Percentiles rank a stretch among this genome's conserved stretches.
Conservation (phyloP, 2,329 filamentous ascomycete species). For the Claviceps sorghi region DNA sequence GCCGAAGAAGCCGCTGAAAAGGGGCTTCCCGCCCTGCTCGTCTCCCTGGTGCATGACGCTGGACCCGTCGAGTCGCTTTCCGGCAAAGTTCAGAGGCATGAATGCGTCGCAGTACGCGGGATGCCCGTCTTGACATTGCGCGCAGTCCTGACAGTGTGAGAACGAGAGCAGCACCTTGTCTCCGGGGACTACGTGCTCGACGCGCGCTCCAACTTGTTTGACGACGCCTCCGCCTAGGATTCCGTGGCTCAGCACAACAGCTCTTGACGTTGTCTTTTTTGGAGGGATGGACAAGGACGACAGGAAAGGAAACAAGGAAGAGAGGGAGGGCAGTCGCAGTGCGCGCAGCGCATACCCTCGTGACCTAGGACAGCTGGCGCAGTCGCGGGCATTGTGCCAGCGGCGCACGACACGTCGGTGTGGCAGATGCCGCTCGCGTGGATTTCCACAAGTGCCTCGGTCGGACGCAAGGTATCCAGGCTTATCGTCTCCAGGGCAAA, state of each 20-base stretch:
- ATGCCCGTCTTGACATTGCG: neutral
- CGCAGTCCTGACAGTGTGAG: neutral
- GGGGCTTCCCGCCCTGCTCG: neutral
- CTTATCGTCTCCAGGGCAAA: neutral
- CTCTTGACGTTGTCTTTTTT: neutral
- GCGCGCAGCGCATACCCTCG: neutral
- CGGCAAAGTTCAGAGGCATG: neutral
- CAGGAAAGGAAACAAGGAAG: neutral
- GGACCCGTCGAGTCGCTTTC: neutral
- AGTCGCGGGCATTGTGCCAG: neutral
- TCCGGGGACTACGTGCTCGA: neutral
- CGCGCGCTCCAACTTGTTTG: neutral
- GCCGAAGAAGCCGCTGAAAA: conserved; percentile 17
- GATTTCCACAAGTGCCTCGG: neutral
- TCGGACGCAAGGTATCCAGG: neutral
- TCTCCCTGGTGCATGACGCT: neutral
- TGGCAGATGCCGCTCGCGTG: conserved; percentile 2
- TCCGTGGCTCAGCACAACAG: neutral
- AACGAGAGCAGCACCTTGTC: conserved; percentile 1
- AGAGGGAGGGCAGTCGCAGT: no score
- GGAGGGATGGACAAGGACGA: no score
- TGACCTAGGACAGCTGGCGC: conserved; percentile 1
- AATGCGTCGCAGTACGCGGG: neutral
- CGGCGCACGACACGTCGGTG: neutral
- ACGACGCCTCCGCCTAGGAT: neutral